Evolutionary conservation across 805 yeast genomes (phyloP).

Genomic region (Starmerella vaccinii): DNA sequence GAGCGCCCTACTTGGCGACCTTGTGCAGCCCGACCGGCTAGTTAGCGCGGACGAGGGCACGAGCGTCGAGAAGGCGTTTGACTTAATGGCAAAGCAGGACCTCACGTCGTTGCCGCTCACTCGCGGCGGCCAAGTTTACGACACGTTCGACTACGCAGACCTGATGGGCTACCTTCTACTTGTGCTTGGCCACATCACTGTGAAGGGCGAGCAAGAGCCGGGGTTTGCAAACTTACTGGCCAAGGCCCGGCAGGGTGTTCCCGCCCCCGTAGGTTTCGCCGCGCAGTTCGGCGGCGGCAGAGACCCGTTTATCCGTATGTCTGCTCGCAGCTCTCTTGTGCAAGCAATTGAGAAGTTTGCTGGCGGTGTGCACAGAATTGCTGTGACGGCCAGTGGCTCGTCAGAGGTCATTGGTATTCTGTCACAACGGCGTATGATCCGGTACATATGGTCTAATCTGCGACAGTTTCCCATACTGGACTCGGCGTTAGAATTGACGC

Average conservation of each 20-base stretch:
- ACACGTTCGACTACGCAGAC: slow-evolving; percentile 87
- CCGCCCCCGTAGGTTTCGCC: slow-evolving; percentile 84
- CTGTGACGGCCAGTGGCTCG: slow-evolving; percentile 45
- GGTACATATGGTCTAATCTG: slow-evolving; percentile 86
- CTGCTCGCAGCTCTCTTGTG: slow-evolving; percentile 49
- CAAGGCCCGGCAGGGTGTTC: slow-evolving; percentile 75
- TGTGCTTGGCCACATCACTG: slow-evolving; percentile 60
- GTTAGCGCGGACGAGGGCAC: slow-evolving; percentile 54
- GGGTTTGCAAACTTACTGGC: slow-evolving; percentile 35
- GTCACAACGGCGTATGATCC: slow-evolving; percentile 80
- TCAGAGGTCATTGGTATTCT: slow-evolving; percentile 65
- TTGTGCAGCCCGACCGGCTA: slow-evolving; percentile 70
- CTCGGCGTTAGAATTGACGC: slow-evolving; percentile 47
- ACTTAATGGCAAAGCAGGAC: slow-evolving; percentile 57
- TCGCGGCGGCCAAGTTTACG: slow-evolving; percentile 21
- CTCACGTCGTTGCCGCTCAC: slow-evolving; percentile 78
- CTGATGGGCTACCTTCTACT: slow-evolving; percentile 74
- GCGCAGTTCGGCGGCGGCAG: slow-evolving; percentile 66
- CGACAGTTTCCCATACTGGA: slow-evolving; percentile 76
- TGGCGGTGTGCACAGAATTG: slow-evolving; percentile 91
- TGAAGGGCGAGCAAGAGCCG: slow-evolving; percentile 29
- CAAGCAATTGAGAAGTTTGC: slow-evolving; percentile 80
- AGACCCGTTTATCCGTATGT: slow-evolving; percentile 74
- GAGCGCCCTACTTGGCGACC: slow-evolving; percentile 49
- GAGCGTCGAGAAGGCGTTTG: slow-evolving; percentile 83